Evolutionary conservation across 2,329 filamentous ascomycete species (phyloP).

Genomic region (Rhinocladiella similis): DNA sequence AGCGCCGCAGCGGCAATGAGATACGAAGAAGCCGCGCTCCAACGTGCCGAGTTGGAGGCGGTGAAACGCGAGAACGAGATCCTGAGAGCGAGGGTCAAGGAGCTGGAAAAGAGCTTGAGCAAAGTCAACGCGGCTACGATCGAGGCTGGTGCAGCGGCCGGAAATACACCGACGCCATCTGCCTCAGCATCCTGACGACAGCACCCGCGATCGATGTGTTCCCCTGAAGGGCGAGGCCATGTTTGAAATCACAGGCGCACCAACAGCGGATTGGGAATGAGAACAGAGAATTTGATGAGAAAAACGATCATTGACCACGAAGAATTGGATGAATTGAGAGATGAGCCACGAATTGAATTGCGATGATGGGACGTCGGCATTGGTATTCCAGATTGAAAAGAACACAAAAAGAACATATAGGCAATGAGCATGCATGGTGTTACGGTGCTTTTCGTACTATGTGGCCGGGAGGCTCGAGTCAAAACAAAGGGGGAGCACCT

Average conservation of each 20-base stretch:
- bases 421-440: conserved; percentile 4
- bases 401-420: too few relatives aligned
- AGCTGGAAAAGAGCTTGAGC: conserved; percentile 39
- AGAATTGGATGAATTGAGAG: background rate
- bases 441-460: background rate
- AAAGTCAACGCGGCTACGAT: conserved; percentile 12
- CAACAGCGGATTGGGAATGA: background rate
- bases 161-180: background rate
- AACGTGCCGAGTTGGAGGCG: conserved; percentile 45
- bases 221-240: too few relatives aligned
- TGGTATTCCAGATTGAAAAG: too few relatives aligned
- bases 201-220: background rate
- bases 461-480: too few relatives aligned
- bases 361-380: too few relatives aligned
- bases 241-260: too few relatives aligned
- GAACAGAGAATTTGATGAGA: background rate
- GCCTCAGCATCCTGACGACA: background rate
- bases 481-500: too few relatives aligned
- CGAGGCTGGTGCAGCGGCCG: background rate
- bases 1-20: conserved; percentile 35
- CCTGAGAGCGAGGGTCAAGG: conserved; percentile 44
- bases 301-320: background rate
- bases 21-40: conserved; percentile 44
- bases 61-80: conserved; percentile 49
- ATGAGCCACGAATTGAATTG: background rate